These are phyloP conservation scores for Hypoxylon crocopeplum DNA, from an alignment of 495 filamentous ascomycete species.

Conservation along the genomic window DNA sequence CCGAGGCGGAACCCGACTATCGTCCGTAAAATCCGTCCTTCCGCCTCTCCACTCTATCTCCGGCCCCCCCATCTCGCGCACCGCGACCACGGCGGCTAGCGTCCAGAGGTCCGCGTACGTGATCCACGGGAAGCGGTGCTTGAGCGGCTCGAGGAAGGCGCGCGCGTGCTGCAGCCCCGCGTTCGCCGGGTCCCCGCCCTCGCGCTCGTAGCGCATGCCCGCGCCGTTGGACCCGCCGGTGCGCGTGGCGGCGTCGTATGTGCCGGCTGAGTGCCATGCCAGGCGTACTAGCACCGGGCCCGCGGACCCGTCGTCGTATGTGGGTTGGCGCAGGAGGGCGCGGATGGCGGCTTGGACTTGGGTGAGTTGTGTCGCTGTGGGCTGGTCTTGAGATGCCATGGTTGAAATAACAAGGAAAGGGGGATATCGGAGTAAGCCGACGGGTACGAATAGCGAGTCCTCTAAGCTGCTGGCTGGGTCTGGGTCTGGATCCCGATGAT, in stretches of 20 bases:
- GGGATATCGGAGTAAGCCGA: too few relatives aligned
- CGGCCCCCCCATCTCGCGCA: constrained; percentile 65
- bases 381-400: constrained; percentile 6
- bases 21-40: constrained; percentile 64
- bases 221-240: constrained; percentile 70
- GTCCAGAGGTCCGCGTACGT: constrained; percentile 71
- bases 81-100: constrained; percentile 63
- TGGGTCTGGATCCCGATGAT: too few relatives aligned
- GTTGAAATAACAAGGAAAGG: too few relatives aligned
- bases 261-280: constrained; percentile 69
- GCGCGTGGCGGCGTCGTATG: constrained; percentile 63
- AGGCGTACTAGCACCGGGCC: constrained; percentile 68
- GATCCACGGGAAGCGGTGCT: constrained; percentile 64
- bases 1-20: constrained; percentile 62
- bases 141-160: constrained; percentile 67
- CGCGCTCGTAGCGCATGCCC: constrained; percentile 69
- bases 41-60: constrained; percentile 61
- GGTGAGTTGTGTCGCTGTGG: constrained; percentile 19
- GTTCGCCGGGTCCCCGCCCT: constrained; percentile 69
- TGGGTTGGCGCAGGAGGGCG: constrained; percentile 60
- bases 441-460: too few relatives aligned
- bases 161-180: constrained; percentile 68
- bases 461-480: too few relatives aligned
- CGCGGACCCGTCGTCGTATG: constrained; percentile 67
- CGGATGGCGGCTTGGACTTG: constrained; percentile 20